These are phyloP conservation scores for Limtongia smithiae DNA, from an alignment of 805 yeast genomes.

Conservation along the genomic window DNA sequence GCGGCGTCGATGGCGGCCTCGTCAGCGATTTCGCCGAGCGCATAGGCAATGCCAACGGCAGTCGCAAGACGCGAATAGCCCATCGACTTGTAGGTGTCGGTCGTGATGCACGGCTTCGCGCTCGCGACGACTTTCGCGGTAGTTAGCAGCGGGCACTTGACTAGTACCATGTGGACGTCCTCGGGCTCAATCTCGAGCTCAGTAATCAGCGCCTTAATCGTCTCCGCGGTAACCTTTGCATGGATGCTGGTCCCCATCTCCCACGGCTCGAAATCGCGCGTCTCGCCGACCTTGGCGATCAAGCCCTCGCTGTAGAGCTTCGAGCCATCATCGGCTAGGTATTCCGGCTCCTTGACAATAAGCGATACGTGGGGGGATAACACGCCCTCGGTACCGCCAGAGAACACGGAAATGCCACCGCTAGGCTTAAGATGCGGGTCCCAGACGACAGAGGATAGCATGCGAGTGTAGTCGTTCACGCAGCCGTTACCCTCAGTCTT, in stretches of 20 bases:
- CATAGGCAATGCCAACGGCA: constrained; percentile 27
- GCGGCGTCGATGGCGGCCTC: constrained; percentile 16
- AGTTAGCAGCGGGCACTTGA: constrained; percentile 28
- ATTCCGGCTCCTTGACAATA: constrained; percentile 21
- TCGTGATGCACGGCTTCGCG: constrained; percentile 25
- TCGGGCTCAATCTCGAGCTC: constrained; percentile 24
- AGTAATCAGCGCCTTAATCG: constrained; percentile 16
- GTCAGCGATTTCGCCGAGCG: constrained; percentile 25
- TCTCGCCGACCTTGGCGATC: constrained; percentile 26
- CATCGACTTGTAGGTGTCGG: constrained; percentile 29
- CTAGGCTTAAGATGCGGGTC: constrained; percentile 25
- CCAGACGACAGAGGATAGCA: constrained; percentile 29
- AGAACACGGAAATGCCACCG: constrained; percentile 25
- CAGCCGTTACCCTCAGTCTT: constrained; percentile 29
- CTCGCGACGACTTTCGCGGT: constrained; percentile 28
- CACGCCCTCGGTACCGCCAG: constrained; percentile 30
- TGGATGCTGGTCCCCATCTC: constrained; percentile 29
- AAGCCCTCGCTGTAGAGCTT: constrained; percentile 22
- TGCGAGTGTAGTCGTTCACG: constrained; percentile 29
- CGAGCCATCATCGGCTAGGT: constrained; percentile 17
- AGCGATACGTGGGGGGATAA: constrained; percentile 27
- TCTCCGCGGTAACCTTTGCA: constrained; percentile 23
- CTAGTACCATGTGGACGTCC: constrained; percentile 28
- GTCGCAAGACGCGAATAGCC: constrained; percentile 30
- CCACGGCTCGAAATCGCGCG: constrained; percentile 29